Evolutionary conservation across 208 protist genomes (phyloP).

Genomic region (Acanthamoeba royreba): DNA sequence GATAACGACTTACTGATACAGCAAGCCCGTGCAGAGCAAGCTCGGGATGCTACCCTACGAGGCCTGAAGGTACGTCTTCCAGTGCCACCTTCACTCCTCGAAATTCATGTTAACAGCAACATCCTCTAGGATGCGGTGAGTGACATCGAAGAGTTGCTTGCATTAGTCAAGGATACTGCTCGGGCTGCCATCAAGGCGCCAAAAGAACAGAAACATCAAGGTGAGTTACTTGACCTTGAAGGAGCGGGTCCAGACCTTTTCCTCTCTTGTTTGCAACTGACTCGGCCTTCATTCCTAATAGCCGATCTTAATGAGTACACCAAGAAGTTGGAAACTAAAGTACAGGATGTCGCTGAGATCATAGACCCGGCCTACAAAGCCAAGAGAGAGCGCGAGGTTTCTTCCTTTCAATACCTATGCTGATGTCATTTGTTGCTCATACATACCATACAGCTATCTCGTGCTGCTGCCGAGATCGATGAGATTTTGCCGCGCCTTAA

Average conservation of each 20-base stretch:
- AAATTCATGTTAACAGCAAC: not conserved
- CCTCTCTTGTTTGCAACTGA: not conserved
- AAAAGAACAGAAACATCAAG: not conserved
- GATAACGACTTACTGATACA: not conserved
- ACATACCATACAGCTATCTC: not conserved
- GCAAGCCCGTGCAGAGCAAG: not conserved
- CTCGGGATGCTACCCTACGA: not conserved
- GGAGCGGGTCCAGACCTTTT: not conserved
- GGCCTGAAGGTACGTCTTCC: not conserved
- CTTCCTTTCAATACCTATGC: no score
- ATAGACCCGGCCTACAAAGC: not conserved
- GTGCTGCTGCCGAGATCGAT: not conserved
- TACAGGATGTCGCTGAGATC: not conserved
- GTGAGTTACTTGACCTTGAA: no score
- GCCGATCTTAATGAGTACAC: not conserved
- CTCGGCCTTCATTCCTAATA: not conserved
- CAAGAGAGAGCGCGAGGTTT: not conserved
- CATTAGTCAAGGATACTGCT: not conserved
- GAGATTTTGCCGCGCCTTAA: not conserved
- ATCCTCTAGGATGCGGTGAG: slow-evolving; percentile 16
- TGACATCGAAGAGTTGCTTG: not conserved
- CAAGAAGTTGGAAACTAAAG: not conserved
- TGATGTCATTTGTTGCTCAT: not conserved
- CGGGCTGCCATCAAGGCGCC: not conserved
- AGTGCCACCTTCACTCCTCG: not conserved